Base-by-base conservation (phyloP, 306 rosid species). In the Vigna trinervia region DNA sequence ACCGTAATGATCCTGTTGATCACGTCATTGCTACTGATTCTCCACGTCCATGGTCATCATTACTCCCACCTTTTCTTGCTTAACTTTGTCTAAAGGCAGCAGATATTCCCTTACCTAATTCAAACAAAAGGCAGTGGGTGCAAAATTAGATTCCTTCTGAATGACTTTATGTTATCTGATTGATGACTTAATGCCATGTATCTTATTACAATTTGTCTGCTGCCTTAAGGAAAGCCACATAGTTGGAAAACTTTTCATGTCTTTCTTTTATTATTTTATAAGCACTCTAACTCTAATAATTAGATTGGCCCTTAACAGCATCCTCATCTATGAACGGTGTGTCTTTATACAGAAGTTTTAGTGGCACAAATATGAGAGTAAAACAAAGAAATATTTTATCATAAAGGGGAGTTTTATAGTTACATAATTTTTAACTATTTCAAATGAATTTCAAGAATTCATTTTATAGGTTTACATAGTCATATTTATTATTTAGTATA, bases 91-190 rank as follows among this genome's bases (percentile, higher is more conserved):
- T 51, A 86, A 85, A 83, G 89, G 83, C 48, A 59, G 53, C 73
- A 83, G 84, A 87, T 87, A 88, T 86, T 88, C 91, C 87, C 77
- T 71, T 75, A 17, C 77, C 59, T 58, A 69, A 80, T 83, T 80
- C 71, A 74, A 82, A 85, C 79, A 61, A 78, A 71, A 83, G 64
- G 73, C 69, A 75, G 71, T 23, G 78, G 71, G 73, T 51, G 77
- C 74, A 77, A 73, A 81, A 71, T 83, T 77, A 83, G 86, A 85
- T 85, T 88, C 87, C 79, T 85, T 71, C 77, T 64, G 45, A 69
- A 68, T 69, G 69, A 67, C 87, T 81, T 86, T 84, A 50, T 78
- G 50, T 75, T 78, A 51, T 63, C 77, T 78, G 66, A 78, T 83
- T 77, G 59, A 88, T 86, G 72, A 83, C 80, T 74, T 59, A 46